Evolutionary conservation across 352 stramenopile species (phyloP).

Genomic region (Globisporangium perplexum): DNA sequence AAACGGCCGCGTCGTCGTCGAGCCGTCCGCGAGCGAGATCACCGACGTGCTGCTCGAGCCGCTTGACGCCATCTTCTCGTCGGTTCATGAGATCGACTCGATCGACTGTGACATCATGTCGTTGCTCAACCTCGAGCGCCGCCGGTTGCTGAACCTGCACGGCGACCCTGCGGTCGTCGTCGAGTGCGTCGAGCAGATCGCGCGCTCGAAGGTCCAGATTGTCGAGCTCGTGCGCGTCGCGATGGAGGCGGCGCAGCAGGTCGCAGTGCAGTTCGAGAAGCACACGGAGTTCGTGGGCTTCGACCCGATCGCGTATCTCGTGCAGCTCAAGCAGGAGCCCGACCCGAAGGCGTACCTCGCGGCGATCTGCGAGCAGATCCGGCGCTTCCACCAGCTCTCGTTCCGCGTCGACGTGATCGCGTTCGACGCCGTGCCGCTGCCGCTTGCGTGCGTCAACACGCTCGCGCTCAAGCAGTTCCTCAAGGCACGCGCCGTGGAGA

Average conservation of each 20-base stretch:
- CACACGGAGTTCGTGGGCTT: conserved; percentile 83
- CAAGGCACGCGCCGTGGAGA: conserved; percentile 53
- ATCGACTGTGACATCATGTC: conserved; percentile 91
- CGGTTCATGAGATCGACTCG: conserved; percentile 74
- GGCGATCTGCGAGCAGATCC: conserved; percentile 61
- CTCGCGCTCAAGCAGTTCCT: conserved; percentile 62
- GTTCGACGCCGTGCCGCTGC: conserved; percentile 72
- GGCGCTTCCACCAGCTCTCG: conserved; percentile 67
- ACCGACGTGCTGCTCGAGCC: conserved; percentile 64
- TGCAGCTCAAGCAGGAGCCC: conserved; percentile 31
- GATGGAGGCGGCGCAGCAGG: conserved; percentile 55
- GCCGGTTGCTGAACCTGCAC: conserved; percentile 46
- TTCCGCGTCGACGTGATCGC: conserved; percentile 54
- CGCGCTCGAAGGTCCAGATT: conserved; percentile 47
- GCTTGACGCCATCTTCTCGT: conserved; percentile 69
- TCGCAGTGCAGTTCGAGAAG: conserved; percentile 69
- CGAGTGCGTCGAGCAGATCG: conserved; percentile 41
- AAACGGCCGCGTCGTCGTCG: conserved; percentile 42
- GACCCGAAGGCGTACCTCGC: conserved; percentile 21
- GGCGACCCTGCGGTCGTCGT: conserved; percentile 34
- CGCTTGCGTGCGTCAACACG: conserved; percentile 76
- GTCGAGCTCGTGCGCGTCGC: conserved; percentile 43
- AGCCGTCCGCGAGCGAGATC: conserved; percentile 70
- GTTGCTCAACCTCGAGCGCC: conserved; percentile 67
- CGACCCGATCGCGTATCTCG: conserved; percentile 70